These are phyloP conservation scores for Cystobasidium pallidum DNA, from an alignment of 1,284 basidiomycete species.

Conservation along the genomic window DNA sequence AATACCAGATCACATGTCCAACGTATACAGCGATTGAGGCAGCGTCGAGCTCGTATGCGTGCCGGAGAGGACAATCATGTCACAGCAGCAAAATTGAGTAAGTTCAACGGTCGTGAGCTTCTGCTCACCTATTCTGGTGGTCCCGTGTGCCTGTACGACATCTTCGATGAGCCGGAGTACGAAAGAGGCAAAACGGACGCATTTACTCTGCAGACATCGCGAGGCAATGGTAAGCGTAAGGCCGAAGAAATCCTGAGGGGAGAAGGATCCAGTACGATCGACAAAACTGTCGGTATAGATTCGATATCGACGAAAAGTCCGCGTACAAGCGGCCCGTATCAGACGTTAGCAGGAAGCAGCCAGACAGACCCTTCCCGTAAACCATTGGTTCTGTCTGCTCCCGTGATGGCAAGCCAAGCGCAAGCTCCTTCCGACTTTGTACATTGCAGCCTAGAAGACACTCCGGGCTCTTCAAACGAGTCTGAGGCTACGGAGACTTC, in stretches of 20 bases:
- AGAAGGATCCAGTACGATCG: not conserved
- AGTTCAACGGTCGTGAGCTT: constrained; percentile 52
- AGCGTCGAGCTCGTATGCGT: constrained; percentile 1
- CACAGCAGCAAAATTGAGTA: constrained; percentile 55
- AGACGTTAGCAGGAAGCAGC: not conserved
- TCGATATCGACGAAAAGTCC: not conserved
- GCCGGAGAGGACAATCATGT: constrained; percentile 48
- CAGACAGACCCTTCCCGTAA: not conserved
- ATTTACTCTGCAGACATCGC: not conserved
- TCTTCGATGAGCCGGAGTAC: constrained; percentile 49
- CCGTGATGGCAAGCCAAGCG: not conserved
- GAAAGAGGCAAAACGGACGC: not conserved
- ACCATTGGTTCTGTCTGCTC: not conserved
- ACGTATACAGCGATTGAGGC: not conserved
- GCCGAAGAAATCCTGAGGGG: not conserved
- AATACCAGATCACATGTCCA: constrained; percentile 5
- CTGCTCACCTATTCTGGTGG: constrained; percentile 53
- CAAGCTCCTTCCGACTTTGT: not conserved
- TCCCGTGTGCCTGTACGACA: constrained; percentile 55
- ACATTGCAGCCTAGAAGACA: not conserved
- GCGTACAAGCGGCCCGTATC: not conserved
- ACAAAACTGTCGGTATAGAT: not conserved
- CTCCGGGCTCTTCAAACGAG: not conserved
- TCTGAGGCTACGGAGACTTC: no score
- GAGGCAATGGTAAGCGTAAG: constrained; percentile 1